Evolutionary conservation across 257 asterid species (phyloP).

Genomic region (Misopates orontium): DNA sequence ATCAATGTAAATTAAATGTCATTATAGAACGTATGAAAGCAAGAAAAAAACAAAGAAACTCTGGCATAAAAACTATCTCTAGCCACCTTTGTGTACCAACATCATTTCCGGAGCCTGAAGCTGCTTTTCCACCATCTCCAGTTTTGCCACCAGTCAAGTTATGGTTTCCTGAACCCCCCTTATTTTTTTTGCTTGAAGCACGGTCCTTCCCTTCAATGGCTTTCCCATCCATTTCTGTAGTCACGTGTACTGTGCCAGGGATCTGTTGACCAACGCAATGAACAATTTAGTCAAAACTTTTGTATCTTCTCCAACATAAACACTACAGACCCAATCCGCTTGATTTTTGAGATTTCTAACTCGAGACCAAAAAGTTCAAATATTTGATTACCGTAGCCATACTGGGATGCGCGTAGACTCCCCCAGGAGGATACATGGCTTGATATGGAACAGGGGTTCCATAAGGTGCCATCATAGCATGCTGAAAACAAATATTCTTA

Average conservation of each 20-base stretch:
- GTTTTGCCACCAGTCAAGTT: constrained; percentile 45
- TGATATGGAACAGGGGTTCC: constrained; percentile 98
- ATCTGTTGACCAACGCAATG: constrained; percentile 35
- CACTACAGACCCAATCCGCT: not conserved
- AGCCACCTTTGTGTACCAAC: constrained; percentile 78
- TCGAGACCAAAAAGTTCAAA: not conserved
- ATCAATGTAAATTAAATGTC: not conserved
- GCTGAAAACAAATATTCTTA: constrained; percentile 47
- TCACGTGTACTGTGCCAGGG: constrained; percentile 48
- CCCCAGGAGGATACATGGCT: constrained; percentile 85
- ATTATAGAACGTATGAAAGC: too few relatives aligned
- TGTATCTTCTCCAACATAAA: not conserved
- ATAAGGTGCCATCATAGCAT: constrained; percentile 93
- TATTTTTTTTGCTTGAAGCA: constrained; percentile 53
- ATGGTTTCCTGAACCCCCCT: constrained; percentile 51
- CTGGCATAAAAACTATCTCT: constrained; percentile 20
- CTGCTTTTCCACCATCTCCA: constrained; percentile 60
- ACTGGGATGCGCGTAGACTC: constrained; percentile 89
- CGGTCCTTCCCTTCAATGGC: constrained; percentile 62
- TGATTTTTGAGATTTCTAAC: constrained; percentile 13
- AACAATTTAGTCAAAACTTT: constrained; percentile 19
- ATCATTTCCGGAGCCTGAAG: constrained; percentile 90
- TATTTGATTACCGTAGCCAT: constrained; percentile 63
- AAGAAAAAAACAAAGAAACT: not conserved
- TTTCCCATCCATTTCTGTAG: constrained; percentile 63